phyloP scores from a whole-genome alignment of 2,329 filamentous ascomycete genomes.

The Aaosphaeria pasadenensis region DNA sequence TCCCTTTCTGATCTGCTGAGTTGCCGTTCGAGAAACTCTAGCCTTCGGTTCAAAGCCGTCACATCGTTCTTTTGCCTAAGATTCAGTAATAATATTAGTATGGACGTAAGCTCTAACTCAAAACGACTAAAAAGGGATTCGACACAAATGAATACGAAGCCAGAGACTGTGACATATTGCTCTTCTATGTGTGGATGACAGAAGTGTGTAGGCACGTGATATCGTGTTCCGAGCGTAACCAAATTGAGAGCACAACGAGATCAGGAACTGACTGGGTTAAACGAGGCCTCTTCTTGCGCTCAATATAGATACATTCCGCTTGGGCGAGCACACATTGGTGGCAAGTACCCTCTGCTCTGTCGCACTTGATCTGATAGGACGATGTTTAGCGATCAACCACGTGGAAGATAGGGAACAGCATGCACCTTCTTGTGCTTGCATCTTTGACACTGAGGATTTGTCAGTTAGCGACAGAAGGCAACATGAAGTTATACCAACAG shows the following conservation, averaged over 20 bases:
- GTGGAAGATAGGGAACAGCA: neutral
- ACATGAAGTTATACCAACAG: too few species aligned
- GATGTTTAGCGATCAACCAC: neutral
- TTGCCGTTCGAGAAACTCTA: conserved; percentile 24
- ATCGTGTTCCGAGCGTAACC: neutral
- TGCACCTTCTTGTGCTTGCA: conserved; percentile 17
- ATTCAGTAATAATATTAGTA: too few species aligned
- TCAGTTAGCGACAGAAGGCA: too few species aligned
- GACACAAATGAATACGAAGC: too few species aligned
- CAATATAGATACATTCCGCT: conserved; percentile 24
- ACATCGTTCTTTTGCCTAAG: neutral
- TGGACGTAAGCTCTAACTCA: too few species aligned
- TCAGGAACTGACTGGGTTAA: conserved; percentile 11
- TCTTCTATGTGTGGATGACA: too few species aligned
- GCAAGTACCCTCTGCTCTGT: conserved; percentile 20
- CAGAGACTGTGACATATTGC: too few species aligned
- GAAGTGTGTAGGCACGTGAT: neutral
- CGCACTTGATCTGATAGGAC: conserved; percentile 24
- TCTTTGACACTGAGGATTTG: conserved; percentile 11
- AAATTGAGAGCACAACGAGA: neutral
- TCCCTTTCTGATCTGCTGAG: conserved; percentile 2
- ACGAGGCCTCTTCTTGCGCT: conserved; percentile 21
- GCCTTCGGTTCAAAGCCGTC: conserved; percentile 6
- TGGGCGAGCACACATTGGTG: conserved; percentile 23
- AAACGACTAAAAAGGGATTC: too few species aligned